phyloP scores from a whole-genome alignment of 106 monocot genomes.

The Dendrobium nobile region DNA sequence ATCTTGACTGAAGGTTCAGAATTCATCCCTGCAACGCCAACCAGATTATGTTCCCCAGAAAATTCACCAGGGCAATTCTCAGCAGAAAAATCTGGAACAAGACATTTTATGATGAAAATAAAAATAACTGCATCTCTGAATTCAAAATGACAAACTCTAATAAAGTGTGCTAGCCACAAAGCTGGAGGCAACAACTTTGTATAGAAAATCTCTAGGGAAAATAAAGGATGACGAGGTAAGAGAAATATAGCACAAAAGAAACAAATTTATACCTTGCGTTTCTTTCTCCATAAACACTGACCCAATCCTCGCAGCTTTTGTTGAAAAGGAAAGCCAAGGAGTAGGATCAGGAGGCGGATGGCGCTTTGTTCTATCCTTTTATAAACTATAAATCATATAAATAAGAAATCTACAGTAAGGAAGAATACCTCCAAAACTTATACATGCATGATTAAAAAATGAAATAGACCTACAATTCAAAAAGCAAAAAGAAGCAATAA shows the following conservation, averaged over 20 bases:
- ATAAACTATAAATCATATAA: too few relatives aligned
- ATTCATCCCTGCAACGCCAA: not conserved
- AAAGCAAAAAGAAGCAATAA: too few relatives aligned
- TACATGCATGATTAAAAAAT: too few relatives aligned
- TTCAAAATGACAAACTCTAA: not conserved
- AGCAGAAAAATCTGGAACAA: not conserved
- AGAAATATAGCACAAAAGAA: not conserved
- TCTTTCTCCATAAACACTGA: not conserved
- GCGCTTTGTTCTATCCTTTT: too few relatives aligned
- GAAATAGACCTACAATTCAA: too few relatives aligned
- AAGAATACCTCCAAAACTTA: too few relatives aligned
- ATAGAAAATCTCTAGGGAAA: not conserved
- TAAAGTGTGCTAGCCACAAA: not conserved
- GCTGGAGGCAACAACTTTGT: not conserved
- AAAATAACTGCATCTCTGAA: not conserved
- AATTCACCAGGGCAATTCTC: not conserved
- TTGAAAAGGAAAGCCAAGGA: not conserved
- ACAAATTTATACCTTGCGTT: not conserved
- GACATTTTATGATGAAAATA: not conserved
- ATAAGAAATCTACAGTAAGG: too few relatives aligned
- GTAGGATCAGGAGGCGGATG: too few relatives aligned
- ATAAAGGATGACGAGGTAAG: not conserved
- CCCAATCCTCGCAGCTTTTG: not conserved
- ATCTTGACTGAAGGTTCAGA: slow-evolving; percentile 26
- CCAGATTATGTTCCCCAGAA: not conserved